Evolutionary conservation across 331 rosid genomes (phyloP).

Genomic region (Dryas integrifolia): DNA sequence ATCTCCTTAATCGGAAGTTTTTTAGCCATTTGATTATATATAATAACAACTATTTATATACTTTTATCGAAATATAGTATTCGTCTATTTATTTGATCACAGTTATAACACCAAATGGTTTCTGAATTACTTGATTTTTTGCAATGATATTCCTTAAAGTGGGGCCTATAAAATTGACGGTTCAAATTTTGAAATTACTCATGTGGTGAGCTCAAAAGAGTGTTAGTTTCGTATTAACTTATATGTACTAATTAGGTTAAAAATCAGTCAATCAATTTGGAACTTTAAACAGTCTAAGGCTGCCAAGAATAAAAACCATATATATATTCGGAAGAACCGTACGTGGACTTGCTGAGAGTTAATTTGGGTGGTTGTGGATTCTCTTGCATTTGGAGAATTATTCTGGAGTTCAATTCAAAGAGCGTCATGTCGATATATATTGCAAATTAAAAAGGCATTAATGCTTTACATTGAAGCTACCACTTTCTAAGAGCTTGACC

Average conservation of each 20-base stretch:
- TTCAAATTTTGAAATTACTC: no score
- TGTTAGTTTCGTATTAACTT: no score
- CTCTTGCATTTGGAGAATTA: constrained; percentile 11
- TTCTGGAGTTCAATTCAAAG: constrained; percentile 6
- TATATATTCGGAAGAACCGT: not conserved
- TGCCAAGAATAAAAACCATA: constrained; percentile 1
- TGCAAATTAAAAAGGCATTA: constrained; percentile 1
- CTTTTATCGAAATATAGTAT: no score
- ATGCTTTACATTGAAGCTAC: not conserved
- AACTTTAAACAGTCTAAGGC: not conserved
- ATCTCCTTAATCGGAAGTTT: no score
- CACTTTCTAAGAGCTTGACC: constrained; percentile 5
- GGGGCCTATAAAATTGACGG: no score
- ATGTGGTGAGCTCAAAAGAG: no score
- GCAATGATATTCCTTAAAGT: no score
- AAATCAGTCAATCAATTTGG: not conserved
- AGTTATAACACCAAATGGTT: no score
- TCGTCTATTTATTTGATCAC: no score
- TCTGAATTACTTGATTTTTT: no score
- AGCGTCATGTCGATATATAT: not conserved
- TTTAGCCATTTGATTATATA: no score
- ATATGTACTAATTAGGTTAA: not conserved
- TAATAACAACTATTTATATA: no score
- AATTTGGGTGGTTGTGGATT: not conserved
- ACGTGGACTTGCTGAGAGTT: not conserved